Percentiles rank a stretch among this genome's conserved stretches.
phyloP scores from a whole-genome alignment of 306 rosid species.

The Calophaca sinica region DNA sequence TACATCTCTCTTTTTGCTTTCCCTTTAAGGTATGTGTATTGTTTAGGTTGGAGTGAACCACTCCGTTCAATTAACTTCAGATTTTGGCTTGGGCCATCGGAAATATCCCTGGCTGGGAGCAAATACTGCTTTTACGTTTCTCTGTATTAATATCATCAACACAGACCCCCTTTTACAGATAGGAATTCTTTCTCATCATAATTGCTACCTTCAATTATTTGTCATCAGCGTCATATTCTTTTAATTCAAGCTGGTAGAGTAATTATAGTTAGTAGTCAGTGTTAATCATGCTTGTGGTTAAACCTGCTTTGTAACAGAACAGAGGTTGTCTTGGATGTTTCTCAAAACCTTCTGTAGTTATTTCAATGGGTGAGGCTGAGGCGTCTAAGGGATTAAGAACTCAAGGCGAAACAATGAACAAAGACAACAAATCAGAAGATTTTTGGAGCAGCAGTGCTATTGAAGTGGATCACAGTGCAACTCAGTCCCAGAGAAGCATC shows the following conservation, averaged over 20 bases:
- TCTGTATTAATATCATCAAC: background rate
- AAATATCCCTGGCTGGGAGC: background rate
- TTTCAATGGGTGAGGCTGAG: slow-evolving; percentile 58
- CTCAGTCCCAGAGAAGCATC: slow-evolving; percentile 64
- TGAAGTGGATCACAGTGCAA: slow-evolving; percentile 65
- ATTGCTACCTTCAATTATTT: slow-evolving; percentile 1
- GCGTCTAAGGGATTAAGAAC: slow-evolving; percentile 55
- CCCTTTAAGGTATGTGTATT: background rate
- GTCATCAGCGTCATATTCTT: background rate
- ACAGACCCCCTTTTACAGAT: background rate
- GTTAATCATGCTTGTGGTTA: slow-evolving; percentile 62
- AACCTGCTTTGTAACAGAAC: slow-evolving; percentile 84
- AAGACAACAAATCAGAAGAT: slow-evolving; percentile 66
- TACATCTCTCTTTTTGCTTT: slow-evolving; percentile 12
- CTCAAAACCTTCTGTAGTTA: slow-evolving; percentile 49
- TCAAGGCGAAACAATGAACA: slow-evolving; percentile 55
- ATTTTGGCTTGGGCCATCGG: background rate
- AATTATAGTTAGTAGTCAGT: slow-evolving; percentile 42
- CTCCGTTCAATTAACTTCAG: background rate
- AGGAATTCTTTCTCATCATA: background rate
- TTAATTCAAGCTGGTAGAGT: slow-evolving; percentile 25
- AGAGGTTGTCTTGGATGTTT: slow-evolving; percentile 88
- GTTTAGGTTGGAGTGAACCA: background rate
- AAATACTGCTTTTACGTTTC: background rate
- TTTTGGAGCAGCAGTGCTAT: slow-evolving; percentile 72